Evolutionary conservation across 1,284 basidiomycete genomes (phyloP).

Genomic region (Kalmanozyma brasiliensis): DNA sequence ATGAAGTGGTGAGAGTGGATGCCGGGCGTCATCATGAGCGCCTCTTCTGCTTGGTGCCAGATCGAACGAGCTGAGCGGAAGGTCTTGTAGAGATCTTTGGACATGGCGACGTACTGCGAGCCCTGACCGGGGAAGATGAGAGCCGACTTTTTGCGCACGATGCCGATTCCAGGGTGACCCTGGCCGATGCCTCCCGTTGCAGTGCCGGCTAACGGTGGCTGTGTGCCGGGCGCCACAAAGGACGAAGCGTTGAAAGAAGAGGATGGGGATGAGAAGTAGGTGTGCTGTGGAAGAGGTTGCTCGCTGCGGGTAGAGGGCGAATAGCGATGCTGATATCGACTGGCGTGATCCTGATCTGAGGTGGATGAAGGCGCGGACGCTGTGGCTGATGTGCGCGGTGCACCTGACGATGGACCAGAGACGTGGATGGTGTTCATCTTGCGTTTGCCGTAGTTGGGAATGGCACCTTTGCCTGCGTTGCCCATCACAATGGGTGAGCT

Average conservation of each 20-base stretch:
- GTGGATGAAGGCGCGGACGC: background rate
- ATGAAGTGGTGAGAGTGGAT: conserved; percentile 36
- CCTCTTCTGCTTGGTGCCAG: conserved; percentile 64
- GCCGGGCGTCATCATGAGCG: conserved; percentile 53
- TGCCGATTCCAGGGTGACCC: conserved; percentile 40
- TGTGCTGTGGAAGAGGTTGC: conserved; percentile 59
- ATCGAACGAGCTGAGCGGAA: conserved; percentile 59
- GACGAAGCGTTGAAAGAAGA: conserved; percentile 63
- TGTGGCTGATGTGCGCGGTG: background rate
- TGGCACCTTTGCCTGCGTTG: conserved; percentile 61
- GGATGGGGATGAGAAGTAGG: conserved; percentile 64
- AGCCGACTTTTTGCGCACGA: conserved; percentile 58
- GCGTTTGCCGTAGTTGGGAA: conserved; percentile 58
- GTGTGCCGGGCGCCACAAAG: conserved; percentile 53
- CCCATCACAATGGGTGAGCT: conserved; percentile 47
- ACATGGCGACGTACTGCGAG: conserved; percentile 66
- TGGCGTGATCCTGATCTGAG: conserved; percentile 14
- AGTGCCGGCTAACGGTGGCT: conserved; percentile 45
- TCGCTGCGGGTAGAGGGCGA: conserved; percentile 47
- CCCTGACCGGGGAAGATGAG: conserved; percentile 65
- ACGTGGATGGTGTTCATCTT: conserved; percentile 31
- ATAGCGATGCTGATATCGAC: conserved; percentile 34
- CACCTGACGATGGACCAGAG: conserved; percentile 9
- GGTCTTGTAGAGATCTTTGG: conserved; percentile 60
- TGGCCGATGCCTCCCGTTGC: conserved; percentile 44